These are phyloP conservation scores for Pleurotus pulmonarius DNA, from an alignment of 768 basidiomycete species.

Conservation along the genomic window DNA sequence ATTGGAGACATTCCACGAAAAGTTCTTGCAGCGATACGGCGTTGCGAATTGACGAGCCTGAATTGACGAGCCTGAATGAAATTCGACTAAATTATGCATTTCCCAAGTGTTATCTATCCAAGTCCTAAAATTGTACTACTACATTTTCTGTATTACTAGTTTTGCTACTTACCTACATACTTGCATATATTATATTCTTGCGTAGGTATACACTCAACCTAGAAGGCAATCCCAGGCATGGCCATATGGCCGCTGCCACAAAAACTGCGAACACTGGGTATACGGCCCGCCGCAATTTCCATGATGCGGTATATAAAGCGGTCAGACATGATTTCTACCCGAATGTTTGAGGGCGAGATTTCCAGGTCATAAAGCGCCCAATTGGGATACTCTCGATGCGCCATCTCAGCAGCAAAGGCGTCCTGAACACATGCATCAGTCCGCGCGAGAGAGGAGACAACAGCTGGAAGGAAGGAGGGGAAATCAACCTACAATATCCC, in stretches of 20 bases:
- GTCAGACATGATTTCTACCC: not conserved
- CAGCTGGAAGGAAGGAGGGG: not conserved
- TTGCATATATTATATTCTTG: too few relatives aligned
- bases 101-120: too few relatives aligned
- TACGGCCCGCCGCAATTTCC: not conserved
- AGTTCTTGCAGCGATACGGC: conserved; percentile 31
- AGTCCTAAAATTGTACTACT: too few relatives aligned
- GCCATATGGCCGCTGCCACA: not conserved
- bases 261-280: not conserved
- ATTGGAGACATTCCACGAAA: conserved; percentile 52
- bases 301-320: not conserved
- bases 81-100: too few relatives aligned
- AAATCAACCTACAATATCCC: not conserved
- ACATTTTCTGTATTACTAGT: too few relatives aligned
- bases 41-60: not conserved
- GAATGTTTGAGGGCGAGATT: not conserved
- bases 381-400: not conserved
- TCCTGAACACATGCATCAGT: not conserved
- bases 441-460: not conserved
- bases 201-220: too few relatives aligned
- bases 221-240: too few relatives aligned
- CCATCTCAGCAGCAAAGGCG: not conserved
- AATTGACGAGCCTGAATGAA: not conserved
- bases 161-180: too few relatives aligned
- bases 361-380: not conserved